These are phyloP conservation scores for Botryobasidium botryosum DNA, from an alignment of 768 basidiomycete species.

Conservation along the genomic window DNA sequence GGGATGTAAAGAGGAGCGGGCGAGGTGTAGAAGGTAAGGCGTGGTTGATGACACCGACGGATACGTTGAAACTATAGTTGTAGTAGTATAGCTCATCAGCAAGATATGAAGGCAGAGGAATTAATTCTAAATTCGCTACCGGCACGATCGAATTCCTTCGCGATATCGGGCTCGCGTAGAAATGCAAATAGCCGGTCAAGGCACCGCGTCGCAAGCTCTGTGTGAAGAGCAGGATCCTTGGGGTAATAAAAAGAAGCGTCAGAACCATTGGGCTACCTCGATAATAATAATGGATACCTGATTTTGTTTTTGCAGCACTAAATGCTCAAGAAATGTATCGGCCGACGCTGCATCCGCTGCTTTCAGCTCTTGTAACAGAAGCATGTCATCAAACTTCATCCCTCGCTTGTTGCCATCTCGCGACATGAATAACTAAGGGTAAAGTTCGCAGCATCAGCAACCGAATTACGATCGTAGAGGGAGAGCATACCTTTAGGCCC, in stretches of 20 bases:
- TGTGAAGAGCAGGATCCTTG: slow-evolving; percentile 48
- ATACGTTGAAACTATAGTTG: not conserved
- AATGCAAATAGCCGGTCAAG: slow-evolving; percentile 36
- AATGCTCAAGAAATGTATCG: slow-evolving; percentile 58
- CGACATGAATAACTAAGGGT: slow-evolving; percentile 39
- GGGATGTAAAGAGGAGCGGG: slow-evolving; percentile 28
- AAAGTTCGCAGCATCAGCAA: not conserved
- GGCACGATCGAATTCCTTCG: not conserved
- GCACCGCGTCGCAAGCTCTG: slow-evolving; percentile 40
- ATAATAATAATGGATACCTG: slow-evolving; percentile 23
- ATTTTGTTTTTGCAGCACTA: slow-evolving; percentile 53
- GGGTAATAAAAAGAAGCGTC: not conserved
- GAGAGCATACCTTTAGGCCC: slow-evolving; percentile 44
- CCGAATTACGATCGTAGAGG: not conserved
- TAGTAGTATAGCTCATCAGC: not conserved
- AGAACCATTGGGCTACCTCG: not conserved
- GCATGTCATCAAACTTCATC: slow-evolving; percentile 43
- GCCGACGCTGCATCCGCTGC: slow-evolving; percentile 43
- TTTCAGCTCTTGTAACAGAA: slow-evolving; percentile 37
- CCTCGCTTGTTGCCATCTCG: slow-evolving; percentile 35
- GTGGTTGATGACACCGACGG: too few species aligned
- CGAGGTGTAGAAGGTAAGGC: slow-evolving; percentile 58
- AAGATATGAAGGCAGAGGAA: not conserved
- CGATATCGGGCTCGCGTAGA: slow-evolving; percentile 22
- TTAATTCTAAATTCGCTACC: too few species aligned